Percentiles rank a stretch among this genome's conserved stretches.
These are phyloP conservation scores for Colletotrichum sp. DNA, from an alignment of 2,329 filamentous ascomycete genomes.

Conservation along the genomic window DNA sequence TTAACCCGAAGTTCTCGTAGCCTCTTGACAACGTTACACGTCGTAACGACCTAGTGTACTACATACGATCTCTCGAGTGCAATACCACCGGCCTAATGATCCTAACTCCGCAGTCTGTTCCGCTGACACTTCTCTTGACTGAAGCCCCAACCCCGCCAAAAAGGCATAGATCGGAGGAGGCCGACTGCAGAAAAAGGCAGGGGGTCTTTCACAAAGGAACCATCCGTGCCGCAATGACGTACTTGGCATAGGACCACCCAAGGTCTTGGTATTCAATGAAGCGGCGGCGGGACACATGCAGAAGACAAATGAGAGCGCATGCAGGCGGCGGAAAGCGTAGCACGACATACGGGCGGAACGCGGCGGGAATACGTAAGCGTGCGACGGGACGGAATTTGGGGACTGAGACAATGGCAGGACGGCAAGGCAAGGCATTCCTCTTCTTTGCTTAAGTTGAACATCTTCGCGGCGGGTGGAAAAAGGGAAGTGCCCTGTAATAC, in stretches of 20 bases:
- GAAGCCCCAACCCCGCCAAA: neutral
- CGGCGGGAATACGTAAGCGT: neutral
- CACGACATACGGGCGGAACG: neutral
- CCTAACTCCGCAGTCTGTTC: neutral
- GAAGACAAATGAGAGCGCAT: neutral
- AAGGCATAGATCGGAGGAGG: neutral
- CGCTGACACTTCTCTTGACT: neutral
- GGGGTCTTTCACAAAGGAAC: neutral
- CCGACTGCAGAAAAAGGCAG: neutral
- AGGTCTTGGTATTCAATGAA: neutral
- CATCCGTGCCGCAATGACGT: slow-evolving; percentile 12
- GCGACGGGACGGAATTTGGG: neutral
- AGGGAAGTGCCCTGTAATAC: neutral
- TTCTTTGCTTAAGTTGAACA: neutral
- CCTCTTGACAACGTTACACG: neutral
- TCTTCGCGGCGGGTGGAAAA: neutral
- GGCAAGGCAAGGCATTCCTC: neutral
- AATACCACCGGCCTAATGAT: neutral
- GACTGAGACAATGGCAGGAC: neutral
- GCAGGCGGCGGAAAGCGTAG: neutral
- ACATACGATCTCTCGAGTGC: neutral
- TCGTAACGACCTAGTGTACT: neutral
- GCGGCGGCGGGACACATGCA: neutral
- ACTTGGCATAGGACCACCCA: slow-evolving; percentile 5
- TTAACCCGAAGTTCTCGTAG: neutral